Evolutionary conservation across 208 protist species (phyloP).

Genomic region (Wallacemonas sp.): DNA sequence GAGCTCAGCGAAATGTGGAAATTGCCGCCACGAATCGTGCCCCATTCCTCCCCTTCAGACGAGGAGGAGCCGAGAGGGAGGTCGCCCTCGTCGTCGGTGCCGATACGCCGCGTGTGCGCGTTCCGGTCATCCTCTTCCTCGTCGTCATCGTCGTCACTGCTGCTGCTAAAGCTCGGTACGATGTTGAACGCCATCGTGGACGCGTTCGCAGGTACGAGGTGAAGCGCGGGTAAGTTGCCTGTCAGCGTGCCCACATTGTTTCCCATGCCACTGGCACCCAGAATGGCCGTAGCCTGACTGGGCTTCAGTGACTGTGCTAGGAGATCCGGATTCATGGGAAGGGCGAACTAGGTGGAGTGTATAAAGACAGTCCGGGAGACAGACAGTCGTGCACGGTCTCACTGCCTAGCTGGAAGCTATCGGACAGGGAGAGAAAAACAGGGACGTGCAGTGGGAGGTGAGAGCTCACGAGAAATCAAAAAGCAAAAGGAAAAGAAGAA

Average conservation of each 20-base stretch:
- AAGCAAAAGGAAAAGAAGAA: no score
- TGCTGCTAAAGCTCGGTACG: conserved; percentile 5
- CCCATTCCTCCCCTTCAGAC: conserved; percentile 44
- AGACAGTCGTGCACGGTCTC: no score
- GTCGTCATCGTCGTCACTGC: conserved; percentile 5
- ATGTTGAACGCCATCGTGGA: conserved; percentile 4
- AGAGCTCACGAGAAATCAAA: no score
- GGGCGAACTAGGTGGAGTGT: neutral
- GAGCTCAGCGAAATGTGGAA: conserved; percentile 21
- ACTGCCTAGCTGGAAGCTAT: no score
- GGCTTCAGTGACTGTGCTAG: neutral
- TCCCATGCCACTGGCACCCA: conserved; percentile 9
- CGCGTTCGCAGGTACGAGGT: neutral
- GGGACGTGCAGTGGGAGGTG: no score
- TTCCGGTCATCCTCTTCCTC: conserved; percentile 28
- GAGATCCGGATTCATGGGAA: neutral
- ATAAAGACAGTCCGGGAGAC: no score
- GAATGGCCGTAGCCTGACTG: neutral
- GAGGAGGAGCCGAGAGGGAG: conserved; percentile 1
- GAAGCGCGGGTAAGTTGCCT: conserved; percentile 7
- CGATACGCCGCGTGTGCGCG: no score
- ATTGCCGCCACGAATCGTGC: conserved; percentile 31
- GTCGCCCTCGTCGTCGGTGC: no score
- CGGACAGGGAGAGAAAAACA: no score
- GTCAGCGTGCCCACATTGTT: conserved; percentile 7